Evolutionary conservation across 1,284 basidiomycete genomes (phyloP).

Genomic region (Austroboletus novae-zelandiae): DNA sequence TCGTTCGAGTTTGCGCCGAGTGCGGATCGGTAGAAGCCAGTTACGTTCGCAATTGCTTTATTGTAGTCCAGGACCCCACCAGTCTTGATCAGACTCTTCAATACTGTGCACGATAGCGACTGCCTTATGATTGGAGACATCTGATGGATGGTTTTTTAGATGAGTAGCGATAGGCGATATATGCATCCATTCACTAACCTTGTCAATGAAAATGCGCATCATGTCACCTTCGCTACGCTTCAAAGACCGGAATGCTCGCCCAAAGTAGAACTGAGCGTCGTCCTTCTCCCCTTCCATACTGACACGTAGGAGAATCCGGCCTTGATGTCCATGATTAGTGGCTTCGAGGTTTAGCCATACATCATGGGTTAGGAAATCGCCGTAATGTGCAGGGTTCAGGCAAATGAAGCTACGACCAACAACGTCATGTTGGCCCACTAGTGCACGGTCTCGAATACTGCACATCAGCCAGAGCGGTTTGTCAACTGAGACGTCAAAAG

Average conservation of each 20-base stretch:
- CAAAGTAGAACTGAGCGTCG: conserved; percentile 97
- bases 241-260: conserved; percentile 90
- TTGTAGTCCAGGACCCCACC: conserved; percentile 77
- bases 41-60: conserved; percentile 77
- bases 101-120: conserved; percentile 75
- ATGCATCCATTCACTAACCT: conserved; percentile 50
- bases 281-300: conserved; percentile 99
- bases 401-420: conserved; percentile 92
- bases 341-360: conserved; percentile 92
- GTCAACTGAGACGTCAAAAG: conserved; percentile 91
- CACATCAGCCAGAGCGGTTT: conserved; percentile 94
- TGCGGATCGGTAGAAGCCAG: conserved; percentile 76
- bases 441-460: conserved; percentile 86
- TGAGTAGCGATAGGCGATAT: background rate
- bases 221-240: conserved; percentile 96
- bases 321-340: conserved; percentile 44
- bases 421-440: conserved; percentile 89
- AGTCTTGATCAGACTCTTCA: conserved; percentile 76
- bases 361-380: conserved; percentile 89
- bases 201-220: conserved; percentile 96
- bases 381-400: conserved; percentile 86
- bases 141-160: conserved; percentile 40
- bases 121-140: conserved; percentile 95
- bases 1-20: conserved; percentile 64
- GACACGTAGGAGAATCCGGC: conserved; percentile 83